Evolutionary conservation across 2,329 filamentous ascomycete genomes (phyloP), one percentile per base, ranked within the genome.

Genomic region (Alternaria incomplexa): DNA sequence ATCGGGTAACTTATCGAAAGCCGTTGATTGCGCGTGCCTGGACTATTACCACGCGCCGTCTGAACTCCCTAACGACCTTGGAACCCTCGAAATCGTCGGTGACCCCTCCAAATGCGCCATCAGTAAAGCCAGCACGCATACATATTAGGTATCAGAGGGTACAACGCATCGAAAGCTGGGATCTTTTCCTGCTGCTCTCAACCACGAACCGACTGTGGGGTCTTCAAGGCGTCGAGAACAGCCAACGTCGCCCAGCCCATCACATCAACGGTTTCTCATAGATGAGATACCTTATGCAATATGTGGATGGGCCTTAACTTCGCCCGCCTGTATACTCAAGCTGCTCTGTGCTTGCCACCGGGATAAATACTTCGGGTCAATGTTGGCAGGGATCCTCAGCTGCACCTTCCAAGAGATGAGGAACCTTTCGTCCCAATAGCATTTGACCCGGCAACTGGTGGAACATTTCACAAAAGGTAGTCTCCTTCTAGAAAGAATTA

Each of bases 161-260:
- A 15, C 30, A 22, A 11, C 11, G 3, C 51, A 62, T 52, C 63
- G 47, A 32, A 65, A 56, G 55, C 56, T 40, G 54, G 45, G 51
- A 59, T 65, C 30, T 28, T 10, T 22, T 36, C 9, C 20, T 6
- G 48, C 7, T 36, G 23, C 25, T 48, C 25, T 48, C 46, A 2
- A 52, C 7, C 15, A 6, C 17, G 30, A 40, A n/a, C 32, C 32
- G 32, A 40, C 2, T 17, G 0, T 17, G 15, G 8, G 15, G 32
- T 40, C n/a, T 40, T 17, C 36, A 10, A 53, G 20, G 30, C 50
- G 30, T 40, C 15, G 2, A 20, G 15, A 40, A 6, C 20, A 53
- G 30, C 50, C 22, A 51, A 30, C 12, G 26, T 30, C 7, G 26
- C 47, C 28, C n/a, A 20, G 20, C 30, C 32, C 13, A 43, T 53